Percentiles rank a stretch among this genome's conserved stretches.
phyloP scores from a whole-genome alignment of 495 filamentous ascomycete species.

The Penicillium alfredii region DNA sequence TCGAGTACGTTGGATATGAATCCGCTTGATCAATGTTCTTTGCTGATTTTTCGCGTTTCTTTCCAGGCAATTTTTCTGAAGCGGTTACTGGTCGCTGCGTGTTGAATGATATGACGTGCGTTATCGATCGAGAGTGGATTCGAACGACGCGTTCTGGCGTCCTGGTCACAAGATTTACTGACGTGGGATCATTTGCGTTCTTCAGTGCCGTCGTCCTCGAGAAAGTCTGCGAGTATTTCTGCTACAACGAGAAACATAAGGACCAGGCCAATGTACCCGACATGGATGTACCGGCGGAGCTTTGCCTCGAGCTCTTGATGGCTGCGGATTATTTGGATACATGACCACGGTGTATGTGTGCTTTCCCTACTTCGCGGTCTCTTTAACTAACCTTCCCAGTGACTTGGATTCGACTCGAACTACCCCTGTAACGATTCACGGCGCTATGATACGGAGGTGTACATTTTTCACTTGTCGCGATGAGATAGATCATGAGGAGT shows the following conservation, averaged over 20 bases:
- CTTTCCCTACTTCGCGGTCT: constrained; percentile 4
- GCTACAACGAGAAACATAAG: constrained; percentile 78
- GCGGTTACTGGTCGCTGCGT: constrained; percentile 56
- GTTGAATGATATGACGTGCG: constrained; percentile 70
- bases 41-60: constrained; percentile 1
- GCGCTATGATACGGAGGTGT: constrained; percentile 11
- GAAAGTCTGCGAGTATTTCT: constrained; percentile 87
- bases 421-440: constrained; percentile 10
- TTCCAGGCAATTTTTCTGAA: constrained; percentile 65
- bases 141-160: too few species aligned
- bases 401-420: background rate
- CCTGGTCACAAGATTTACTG: too few species aligned
- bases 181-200: background rate
- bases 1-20: constrained; percentile 47
- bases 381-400: too few species aligned
- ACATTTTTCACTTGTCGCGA: background rate
- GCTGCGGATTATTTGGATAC: constrained; percentile 69
- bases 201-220: constrained; percentile 74
- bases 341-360: constrained; percentile 22
- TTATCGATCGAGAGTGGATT: constrained; percentile 3
- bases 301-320: constrained; percentile 77
- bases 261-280: constrained; percentile 75
- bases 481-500: constrained; percentile 12
- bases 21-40: constrained; percentile 3
- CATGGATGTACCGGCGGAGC: constrained; percentile 75